Evolutionary conservation across 116 monocot species (phyloP), one percentile per base, ranked within the genome.

Genomic region (Phalaenopsis hybrid): DNA sequence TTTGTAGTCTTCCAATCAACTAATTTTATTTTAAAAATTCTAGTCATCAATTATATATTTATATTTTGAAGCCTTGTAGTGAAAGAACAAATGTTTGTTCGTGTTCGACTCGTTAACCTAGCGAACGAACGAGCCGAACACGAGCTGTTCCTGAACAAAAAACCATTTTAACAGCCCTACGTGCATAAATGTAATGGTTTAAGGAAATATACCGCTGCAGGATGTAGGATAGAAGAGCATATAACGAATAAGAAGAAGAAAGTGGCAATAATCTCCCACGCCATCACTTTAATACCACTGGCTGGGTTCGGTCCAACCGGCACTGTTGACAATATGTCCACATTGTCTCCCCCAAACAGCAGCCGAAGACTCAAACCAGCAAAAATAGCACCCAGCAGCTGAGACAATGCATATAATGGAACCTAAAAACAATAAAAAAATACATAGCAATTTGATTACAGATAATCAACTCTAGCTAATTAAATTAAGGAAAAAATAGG

Each of bases 231-330:
- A 13, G 78, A 31, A 10, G 61, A 63, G 44, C 68, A 78, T 4
- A 83, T 83, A 67, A 83, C 83, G 33, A 63, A 83, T 68, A 83
- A 61, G 37, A 83, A 75, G 20, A 83, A 18, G 16, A 78, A 83
- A 0, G 83, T 78, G 7, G 52, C 6, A 2, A 78, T 52, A 33
- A 70, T 69, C 65, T 83, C 83, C 78, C 68, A 83, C 0, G 69
- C 83, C 0, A 83, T 4, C 44, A 83, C 83, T 18, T 31, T 78
- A 25, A 70, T 17, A 78, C 78, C 78, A 15, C 73, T 73, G 4
- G 68, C 34, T 9, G 78, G 51, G 18, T 78, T 51, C 3, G 69
- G 41, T 31, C 13, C 37, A 17, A 78, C 78, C 28, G 83, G 78
- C 4, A 78, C 61, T 16, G 83, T 83, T 11, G 78, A 13, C 83